Evolutionary conservation across 495 filamentous ascomycete genomes (phyloP).

Genomic region (Letharia columbiana): DNA sequence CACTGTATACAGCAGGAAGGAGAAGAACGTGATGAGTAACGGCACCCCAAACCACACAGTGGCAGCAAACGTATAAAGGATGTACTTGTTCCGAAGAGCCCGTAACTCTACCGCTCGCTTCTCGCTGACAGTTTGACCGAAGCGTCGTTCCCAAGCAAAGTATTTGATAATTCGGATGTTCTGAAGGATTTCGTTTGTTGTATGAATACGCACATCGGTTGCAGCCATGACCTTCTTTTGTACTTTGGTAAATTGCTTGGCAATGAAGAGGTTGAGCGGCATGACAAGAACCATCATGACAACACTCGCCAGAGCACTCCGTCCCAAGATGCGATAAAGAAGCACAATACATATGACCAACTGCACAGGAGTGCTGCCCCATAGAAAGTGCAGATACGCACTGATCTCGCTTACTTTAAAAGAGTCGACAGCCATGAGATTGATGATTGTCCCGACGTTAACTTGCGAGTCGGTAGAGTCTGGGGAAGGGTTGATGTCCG

Average conservation of each 20-base stretch:
- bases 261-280: conserved; percentile 81
- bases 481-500: conserved; percentile 33
- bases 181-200: conserved; percentile 92
- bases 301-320: conserved; percentile 90
- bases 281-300: conserved; percentile 82
- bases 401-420: conserved; percentile 95
- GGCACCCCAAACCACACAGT: conserved; percentile 96
- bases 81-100: conserved; percentile 70
- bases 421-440: conserved; percentile 97
- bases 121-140: conserved; percentile 77
- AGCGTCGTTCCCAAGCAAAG: conserved; percentile 97
- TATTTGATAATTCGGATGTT: conserved; percentile 99
- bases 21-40: conserved; percentile 89
- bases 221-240: conserved; percentile 89
- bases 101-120: conserved; percentile 73
- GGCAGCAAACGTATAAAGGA: conserved; percentile 84
- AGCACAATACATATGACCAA: conserved; percentile 64
- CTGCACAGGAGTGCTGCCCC: conserved; percentile 77
- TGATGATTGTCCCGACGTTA: conserved; percentile 93
- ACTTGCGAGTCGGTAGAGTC: conserved; percentile 59
- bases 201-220: conserved; percentile 92
- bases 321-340: conserved; percentile 81
- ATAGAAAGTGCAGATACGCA: conserved; percentile 85
- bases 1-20: conserved; percentile 86
- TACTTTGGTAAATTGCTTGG: conserved; percentile 68